Base-by-base conservation (phyloP, 2,329 filamentous ascomycete genomes). In the Penicillium sp. region DNA sequence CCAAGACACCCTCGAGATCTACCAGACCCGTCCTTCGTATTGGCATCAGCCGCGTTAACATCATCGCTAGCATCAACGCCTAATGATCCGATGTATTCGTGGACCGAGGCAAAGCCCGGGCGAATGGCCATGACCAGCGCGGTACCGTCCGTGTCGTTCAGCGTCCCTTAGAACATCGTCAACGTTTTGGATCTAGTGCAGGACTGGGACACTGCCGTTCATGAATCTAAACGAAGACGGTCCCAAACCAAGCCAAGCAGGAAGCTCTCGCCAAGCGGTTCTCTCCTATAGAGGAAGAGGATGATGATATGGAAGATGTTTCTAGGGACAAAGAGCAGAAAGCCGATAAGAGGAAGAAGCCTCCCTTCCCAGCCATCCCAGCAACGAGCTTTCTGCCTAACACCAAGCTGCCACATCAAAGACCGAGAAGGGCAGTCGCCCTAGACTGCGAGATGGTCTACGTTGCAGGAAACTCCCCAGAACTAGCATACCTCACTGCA, bases 401-500 rank as follows among this genome's bases (percentile, higher is more conserved):
- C 3, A 14, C 24, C 9, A 18, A 18, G 23, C 40, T 18, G 13
- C 3, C 13, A 11, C 5, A 8, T 4, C n/a, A 16, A 26, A 27
- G 3, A 23, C 47, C 34, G 18, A 44, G 42, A 40, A 26, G 27
- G n/a, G 72, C 68, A 3, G 65, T 77, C 3, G 69, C 64, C 0
- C 54, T 77, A 7, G 74, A 77, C 51, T 77, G 74, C n/a, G 74
- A 77, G 55, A 77, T 77, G 74, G 73, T 73, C 4, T 61, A 57
- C 11, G 57, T 73, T 1, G 44, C 31, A 2, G 54, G 63, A 8
- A 61, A 64, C 3, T 37, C 31, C 9, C 20, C 51, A 31, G 67
- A 67, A 48, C 50, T 69, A 3, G 69, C 70, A n/a, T 65, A 63
- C 9, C 42, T 75, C 7, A 67, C 61, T 23, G 70, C 61, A 6